Base-by-base conservation (phyloP, 1,139 yeast genomes). In the Kodamaea sp. region DNA sequence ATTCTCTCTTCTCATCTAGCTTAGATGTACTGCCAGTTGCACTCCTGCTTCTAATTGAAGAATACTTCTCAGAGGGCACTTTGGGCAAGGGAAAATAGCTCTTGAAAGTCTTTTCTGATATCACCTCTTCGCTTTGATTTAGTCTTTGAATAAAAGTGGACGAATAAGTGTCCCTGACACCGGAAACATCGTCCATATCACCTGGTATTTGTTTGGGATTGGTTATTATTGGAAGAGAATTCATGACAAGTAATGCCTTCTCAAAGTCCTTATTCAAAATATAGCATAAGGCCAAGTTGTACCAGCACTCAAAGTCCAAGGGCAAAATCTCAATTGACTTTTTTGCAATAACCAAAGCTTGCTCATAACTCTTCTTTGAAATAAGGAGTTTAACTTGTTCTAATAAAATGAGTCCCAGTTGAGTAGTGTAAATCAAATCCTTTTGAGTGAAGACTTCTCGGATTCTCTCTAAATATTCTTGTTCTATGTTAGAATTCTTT, bases 251-350 rank as follows among this genome's bases (percentile, higher is more conserved):
- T 13, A 70, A 45, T 1, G 74, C 74, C 27, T 47, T 49, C 25
- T 48, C 50, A 39, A 50, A 59, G 32, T 68, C 56, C n/a, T 53
- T 52, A 2, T 38, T 43, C 28, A 69, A 44, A 10, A 66, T 48
- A 39, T 68, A 64, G 39, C 68, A 57, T 22, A 68, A 48, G 3
- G 66, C 54, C 23, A 70, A 50, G 25, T 52, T 48, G 43, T 53
- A 61, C 75, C 76, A 70, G 28, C 66, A 55, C 21, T 69, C 74
- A 37, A 61, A 70, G 41, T 70, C 75, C 25, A 68, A 55, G 5
- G 74, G 74, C 22, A 69, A 47, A 4, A 67, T 53, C 20, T 53
- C 44, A 7, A 68, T 57, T 13, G 66, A 53, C 15, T 51, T 53
- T 34, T 61, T 49, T 9, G 74, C 64, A 12, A 68, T 45, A 4